Evolutionary conservation across 2,329 filamentous ascomycete species (phyloP).

Genomic region (Ceratocystis smalleyi): DNA sequence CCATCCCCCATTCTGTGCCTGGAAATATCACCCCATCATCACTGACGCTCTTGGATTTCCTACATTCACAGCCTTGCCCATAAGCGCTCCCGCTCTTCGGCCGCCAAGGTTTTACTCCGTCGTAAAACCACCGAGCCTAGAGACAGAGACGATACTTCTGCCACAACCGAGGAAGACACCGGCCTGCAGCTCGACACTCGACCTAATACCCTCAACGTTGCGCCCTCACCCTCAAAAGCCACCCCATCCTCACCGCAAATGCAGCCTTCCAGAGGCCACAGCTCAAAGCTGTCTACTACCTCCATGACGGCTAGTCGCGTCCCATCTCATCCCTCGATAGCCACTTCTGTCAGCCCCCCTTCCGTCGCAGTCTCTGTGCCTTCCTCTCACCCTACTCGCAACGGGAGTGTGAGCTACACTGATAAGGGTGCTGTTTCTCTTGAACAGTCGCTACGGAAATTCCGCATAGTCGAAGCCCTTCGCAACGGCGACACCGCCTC

Average conservation of each 20-base stretch:
- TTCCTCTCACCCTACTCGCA: slow-evolving; percentile 17
- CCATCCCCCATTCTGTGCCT: not conserved
- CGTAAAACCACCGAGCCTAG: slow-evolving; percentile 9
- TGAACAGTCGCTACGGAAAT: slow-evolving; percentile 87
- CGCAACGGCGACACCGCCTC: slow-evolving; percentile 79
- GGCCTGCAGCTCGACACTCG: slow-evolving; percentile 9
- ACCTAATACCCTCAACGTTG: slow-evolving; percentile 9
- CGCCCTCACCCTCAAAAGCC: slow-evolving; percentile 5
- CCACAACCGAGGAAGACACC: slow-evolving; percentile 9
- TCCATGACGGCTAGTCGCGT: slow-evolving; percentile 29
- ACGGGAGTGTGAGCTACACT: slow-evolving; percentile 18
- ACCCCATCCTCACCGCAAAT: slow-evolving; percentile 9
- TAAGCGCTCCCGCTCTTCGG: slow-evolving; percentile 15
- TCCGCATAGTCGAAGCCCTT: slow-evolving; percentile 83
- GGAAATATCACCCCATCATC: not conserved
- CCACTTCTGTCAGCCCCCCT: slow-evolving; percentile 24
- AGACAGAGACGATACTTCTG: slow-evolving; percentile 8
- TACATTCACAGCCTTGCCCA: slow-evolving; percentile 5
- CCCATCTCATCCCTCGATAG: slow-evolving; percentile 25
- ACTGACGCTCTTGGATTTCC: slow-evolving; percentile 10
- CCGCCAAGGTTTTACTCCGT: slow-evolving; percentile 14
- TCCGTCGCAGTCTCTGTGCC: slow-evolving; percentile 20
- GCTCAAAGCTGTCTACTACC: slow-evolving; percentile 32
- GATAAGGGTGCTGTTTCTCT: slow-evolving; percentile 42
- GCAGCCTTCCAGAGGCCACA: slow-evolving; percentile 27